A percentile compares a stretch with the other conserved stretches of the same genome.
These are phyloP conservation scores for Aureoboletus auriporus DNA, from an alignment of 768 basidiomycete species.

Conservation along the genomic window DNA sequence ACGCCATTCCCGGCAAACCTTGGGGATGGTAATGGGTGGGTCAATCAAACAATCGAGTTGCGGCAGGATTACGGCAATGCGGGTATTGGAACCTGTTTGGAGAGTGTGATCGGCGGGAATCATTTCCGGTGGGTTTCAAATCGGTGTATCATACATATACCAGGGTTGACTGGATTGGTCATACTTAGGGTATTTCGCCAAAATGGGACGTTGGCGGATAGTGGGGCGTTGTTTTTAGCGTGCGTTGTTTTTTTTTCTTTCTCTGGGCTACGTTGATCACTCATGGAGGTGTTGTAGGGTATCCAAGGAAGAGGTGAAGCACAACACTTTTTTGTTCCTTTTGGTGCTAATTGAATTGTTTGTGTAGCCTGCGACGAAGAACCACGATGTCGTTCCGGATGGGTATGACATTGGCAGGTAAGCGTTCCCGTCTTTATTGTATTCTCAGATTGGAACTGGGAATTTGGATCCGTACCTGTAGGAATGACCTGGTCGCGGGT, in stretches of 20 bases:
- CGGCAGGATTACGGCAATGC: constrained; percentile 39
- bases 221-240: constrained; percentile 55
- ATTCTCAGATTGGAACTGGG: too few relatives aligned
- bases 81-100: constrained; percentile 41
- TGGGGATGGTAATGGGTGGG: constrained; percentile 44
- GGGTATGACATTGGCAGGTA: constrained; percentile 50
- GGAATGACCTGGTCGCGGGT: constrained; percentile 35
- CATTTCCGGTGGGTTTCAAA: constrained; percentile 39
- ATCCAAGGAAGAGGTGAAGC: constrained; percentile 42
- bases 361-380: constrained; percentile 25
- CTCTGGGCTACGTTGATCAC: not conserved
- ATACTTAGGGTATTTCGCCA: constrained; percentile 45
- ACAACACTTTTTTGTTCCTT: too few relatives aligned
- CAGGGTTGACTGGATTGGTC: not conserved
- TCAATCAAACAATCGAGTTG: constrained; percentile 42
- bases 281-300: constrained; percentile 28
- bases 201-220: constrained; percentile 50
- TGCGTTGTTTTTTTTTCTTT: constrained; percentile 26
- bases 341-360: too few relatives aligned
- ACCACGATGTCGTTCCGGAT: constrained; percentile 42
- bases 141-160: too few relatives aligned
- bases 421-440: constrained; percentile 1
- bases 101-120: constrained; percentile 43
- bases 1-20: constrained; percentile 40
- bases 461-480: constrained; percentile 9